Evolutionary conservation across 768 basidiomycete genomes (phyloP), one percentile per base, ranked within the genome.

Genomic region (Trametopsis cervina): DNA sequence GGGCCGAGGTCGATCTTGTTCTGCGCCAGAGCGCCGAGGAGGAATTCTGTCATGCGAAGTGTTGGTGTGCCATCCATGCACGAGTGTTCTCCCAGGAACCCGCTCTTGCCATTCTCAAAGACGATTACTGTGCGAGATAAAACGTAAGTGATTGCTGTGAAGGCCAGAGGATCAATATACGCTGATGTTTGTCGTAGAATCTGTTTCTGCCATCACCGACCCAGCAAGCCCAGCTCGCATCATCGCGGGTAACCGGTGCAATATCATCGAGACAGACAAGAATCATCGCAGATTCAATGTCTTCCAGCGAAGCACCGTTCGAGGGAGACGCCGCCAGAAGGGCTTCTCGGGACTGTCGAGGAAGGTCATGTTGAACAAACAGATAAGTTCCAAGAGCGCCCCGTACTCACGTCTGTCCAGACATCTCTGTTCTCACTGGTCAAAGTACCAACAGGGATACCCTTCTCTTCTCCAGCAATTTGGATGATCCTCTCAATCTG

Each of bases 1-100:
- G 82, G 67, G 4, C 89, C 89, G 17, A 95, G 78, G 55, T 91
- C 82, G 50, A 85, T 72, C 65, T 88, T 92, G 60, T 77, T 76
- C 2, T 72, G 68, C 1, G 80, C 83, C 33, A 97, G 69, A 0
- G 84, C 76, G 12, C 80, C 89, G 42, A 97, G 71, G 46, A 92
- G 68, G 65, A 92, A 99, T 63, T 99, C 96, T 70, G 96, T 97
- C 76, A 97, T 67, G 40, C 96, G 84, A 24, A 97, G 73, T 0
- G 95, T 98, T 3, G 96, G 89, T 0, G 93, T 98, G 17, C 95
- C 95, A 60, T 98, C 94, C 85, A 86, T 82, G 57, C 85, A 89
- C 17, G 84, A 88, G 66, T 89, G 86, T 62, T 89, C 85, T 33
- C 89, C 89, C 0, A 91, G 69, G 77, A 98, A 99, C 0, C 89